A percentile compares a stretch with the other conserved stretches of the same genome.
Evolutionary conservation across 2,329 filamentous ascomycete species (phyloP).

Genomic region (Whalleya microplaca): DNA sequence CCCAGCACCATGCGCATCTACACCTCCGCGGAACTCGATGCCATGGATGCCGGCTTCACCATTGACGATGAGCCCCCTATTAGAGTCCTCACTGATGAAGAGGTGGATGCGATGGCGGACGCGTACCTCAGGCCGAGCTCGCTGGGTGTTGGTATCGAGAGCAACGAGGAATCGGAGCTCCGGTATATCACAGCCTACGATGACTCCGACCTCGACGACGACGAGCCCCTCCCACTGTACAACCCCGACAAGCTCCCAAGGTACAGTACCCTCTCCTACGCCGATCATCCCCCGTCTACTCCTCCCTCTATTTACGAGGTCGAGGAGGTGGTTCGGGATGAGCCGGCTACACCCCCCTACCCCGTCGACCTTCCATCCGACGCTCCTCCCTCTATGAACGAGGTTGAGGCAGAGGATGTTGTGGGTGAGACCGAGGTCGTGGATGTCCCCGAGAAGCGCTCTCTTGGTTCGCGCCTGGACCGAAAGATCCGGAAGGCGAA

Average conservation of each 20-base stretch:
- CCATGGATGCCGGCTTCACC: constrained; percentile 2
- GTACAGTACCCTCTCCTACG: no score
- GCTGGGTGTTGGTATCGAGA: not conserved
- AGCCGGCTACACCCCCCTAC: no score
- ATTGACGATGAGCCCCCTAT: not conserved
- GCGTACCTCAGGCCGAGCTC: not conserved
- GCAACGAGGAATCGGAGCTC: not conserved
- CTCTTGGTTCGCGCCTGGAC: no score
- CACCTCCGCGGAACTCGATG: constrained; percentile 15
- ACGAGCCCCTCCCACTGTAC: constrained; percentile 8
- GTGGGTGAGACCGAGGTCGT: no score
- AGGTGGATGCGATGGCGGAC: not conserved
- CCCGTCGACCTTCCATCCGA: no score
- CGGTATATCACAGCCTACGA: no score
- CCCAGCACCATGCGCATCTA: constrained; percentile 14
- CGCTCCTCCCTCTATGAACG: no score
- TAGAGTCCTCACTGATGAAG: not conserved
- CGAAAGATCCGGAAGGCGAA: no score
- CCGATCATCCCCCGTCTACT: not conserved
- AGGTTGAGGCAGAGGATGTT: no score
- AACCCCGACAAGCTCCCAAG: not conserved
- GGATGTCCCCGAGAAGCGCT: no score
- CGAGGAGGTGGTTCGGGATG: no score
- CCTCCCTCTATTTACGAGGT: not conserved
- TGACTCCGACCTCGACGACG: not conserved